Conservation (phyloP, 176 grass and related monocot genomes). For the Aegilops tauschii region DNA sequence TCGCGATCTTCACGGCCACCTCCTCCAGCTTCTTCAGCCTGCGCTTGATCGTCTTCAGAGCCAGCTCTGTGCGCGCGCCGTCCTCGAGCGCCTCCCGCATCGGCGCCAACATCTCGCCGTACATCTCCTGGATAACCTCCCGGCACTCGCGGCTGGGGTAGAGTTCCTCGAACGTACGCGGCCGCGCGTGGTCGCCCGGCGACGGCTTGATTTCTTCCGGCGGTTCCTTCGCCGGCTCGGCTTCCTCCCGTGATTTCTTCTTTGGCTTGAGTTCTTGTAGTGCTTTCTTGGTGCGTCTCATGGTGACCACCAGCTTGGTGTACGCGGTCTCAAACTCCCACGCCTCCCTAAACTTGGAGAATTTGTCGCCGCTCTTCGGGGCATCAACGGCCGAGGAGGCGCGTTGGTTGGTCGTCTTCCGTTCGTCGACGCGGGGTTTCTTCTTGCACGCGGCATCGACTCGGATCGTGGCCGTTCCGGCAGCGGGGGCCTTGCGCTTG, state of each 20-base stretch:
- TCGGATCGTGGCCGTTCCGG: neutral
- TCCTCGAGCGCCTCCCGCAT: conserved; percentile 2
- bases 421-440: neutral
- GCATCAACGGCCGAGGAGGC: neutral
- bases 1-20: neutral
- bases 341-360: neutral
- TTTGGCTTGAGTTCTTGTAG: neutral
- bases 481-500: neutral
- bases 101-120: neutral
- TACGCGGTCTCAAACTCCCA: conserved; percentile 21
- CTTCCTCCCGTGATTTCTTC: neutral
- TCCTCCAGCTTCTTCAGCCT: neutral
- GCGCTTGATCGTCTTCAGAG: neutral
- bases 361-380: neutral
- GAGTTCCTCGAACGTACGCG: neutral
- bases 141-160: neutral
- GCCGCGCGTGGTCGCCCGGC: neutral
- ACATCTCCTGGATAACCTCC: neutral
- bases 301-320: neutral
- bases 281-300: neutral
- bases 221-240: neutral
- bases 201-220: neutral
- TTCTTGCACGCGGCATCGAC: neutral
- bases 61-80: neutral
- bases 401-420: neutral